Percentiles rank a stretch among this genome's conserved stretches.
phyloP scores from a whole-genome alignment of 1,284 basidiomycete genomes.

The Fomes fomentarius region DNA sequence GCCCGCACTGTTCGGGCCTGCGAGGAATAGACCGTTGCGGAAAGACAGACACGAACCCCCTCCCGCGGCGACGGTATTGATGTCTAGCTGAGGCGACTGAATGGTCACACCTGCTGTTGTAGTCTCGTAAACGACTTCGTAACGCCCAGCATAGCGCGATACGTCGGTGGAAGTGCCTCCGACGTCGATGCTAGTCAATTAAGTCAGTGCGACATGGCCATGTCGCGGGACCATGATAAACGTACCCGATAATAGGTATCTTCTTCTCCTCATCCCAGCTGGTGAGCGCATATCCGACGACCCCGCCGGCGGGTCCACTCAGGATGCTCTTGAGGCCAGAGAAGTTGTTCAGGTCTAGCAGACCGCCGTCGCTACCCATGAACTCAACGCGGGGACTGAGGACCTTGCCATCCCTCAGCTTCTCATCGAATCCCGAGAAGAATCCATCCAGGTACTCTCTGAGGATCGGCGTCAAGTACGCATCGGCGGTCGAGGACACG shows the following conservation, averaged over 20 bases:
- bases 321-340: conserved; percentile 89
- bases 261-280: conserved; percentile 74
- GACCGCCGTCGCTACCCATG: conserved; percentile 87
- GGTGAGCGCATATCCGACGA: conserved; percentile 86
- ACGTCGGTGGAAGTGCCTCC: conserved; percentile 94
- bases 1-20: conserved; percentile 83
- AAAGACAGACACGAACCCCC: conserved; percentile 85
- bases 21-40: conserved; percentile 82
- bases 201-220: not conserved
- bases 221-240: conserved; percentile 13
- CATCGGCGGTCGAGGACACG: conserved; percentile 92
- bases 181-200: conserved; percentile 62
- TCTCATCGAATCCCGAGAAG: conserved; percentile 85
- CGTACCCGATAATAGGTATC: conserved; percentile 76
- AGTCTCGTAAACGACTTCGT: conserved; percentile 90
- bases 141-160: conserved; percentile 83
- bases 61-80: conserved; percentile 89
- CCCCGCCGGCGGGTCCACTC: conserved; percentile 87
- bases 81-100: conserved; percentile 86
- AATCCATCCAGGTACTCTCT: conserved; percentile 90
- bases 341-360: conserved; percentile 86
- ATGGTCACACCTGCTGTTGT: conserved; percentile 91
- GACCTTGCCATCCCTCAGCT: conserved; percentile 53
- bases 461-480: conserved; percentile 93
- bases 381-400: conserved; percentile 73